Conservation (phyloP, 2,329 filamentous ascomycete species). For the Botrytis pseudocinerea region DNA sequence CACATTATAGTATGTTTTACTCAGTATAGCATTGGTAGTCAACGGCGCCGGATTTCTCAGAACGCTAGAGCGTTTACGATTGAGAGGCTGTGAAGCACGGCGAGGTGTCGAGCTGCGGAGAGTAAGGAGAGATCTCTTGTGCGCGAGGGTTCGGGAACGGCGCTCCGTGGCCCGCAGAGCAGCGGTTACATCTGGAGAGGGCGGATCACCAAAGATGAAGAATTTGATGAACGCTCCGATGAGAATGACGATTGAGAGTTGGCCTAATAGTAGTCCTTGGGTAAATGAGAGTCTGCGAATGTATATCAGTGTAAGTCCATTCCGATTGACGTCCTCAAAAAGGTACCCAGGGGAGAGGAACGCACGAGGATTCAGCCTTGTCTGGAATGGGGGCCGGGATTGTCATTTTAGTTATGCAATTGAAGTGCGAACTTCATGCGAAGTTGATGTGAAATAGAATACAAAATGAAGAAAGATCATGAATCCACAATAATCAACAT, state of each 20-base stretch:
- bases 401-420: conserved; percentile 17
- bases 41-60: conserved; percentile 71
- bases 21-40: conserved; percentile 90
- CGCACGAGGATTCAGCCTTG: conserved; percentile 47
- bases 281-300: conserved; percentile 78
- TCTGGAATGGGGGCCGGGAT: conserved; percentile 18
- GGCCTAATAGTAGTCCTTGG: conserved; percentile 88
- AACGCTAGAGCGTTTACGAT: conserved; percentile 69
- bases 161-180: conserved; percentile 73
- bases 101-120: conserved; percentile 48
- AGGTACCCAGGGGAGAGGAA: conserved; percentile 24
- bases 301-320: conserved; percentile 2
- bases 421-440: neutral
- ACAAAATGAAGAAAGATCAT: neutral
- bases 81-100: conserved; percentile 48
- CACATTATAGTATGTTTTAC: conserved; percentile 97
- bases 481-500: neutral
- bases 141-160: conserved; percentile 70
- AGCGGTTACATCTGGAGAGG: conserved; percentile 78
- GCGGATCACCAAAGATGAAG: conserved; percentile 97
- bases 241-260: conserved; percentile 87
- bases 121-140: conserved; percentile 72
- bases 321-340: conserved; percentile 12
- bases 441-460: neutral
- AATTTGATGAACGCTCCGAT: conserved; percentile 98